Base-by-base conservation (phyloP, 306 rosid species). In the Quercus mongolica region DNA sequence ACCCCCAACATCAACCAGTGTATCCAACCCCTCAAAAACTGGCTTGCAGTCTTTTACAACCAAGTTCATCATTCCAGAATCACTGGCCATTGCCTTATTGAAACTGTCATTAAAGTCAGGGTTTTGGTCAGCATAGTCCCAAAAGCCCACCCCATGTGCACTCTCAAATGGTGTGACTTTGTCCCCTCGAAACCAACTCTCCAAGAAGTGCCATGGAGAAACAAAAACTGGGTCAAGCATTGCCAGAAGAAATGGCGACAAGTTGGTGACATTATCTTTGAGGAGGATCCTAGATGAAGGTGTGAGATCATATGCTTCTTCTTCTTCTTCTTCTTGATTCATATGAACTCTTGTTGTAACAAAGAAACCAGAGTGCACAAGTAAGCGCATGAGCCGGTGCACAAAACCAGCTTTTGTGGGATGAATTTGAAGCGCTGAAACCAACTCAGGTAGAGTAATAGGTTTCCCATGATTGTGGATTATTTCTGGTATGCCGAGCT, bases 271-370 rank as follows among this genome's bases (percentile, higher is more conserved):
- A 6, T 73, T 61, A 18, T 75, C 77, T 46, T 55, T 85, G 4
- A 90, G 31, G 1, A 88, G 83, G n/a, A 88, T 84, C 79, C 83
- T 85, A 18, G 92, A 88, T 28, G 89, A 71, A 7, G 90, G 83
- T 5, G 89, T 85, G 0, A 90, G 83, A 73, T 2, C 83, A 76
- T 86, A 88, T 0, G 81, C 83, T 69, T 35, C 74, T 46, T 71
- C 83, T 41, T 63, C 74, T 25, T 31, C 33, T 49, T 49, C 17
- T 49, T 49, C 3, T 35, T 38, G 54, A 75, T 14, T 58, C 3
- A n/a, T 75, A 9, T 73, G 56, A 55, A 69, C 70, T 30, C 26
- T 67, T 26, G 81, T 77, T 59, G 21, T 74, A 11, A 79, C 26
- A 14, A 88, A 86, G 77, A 85, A 79, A 0, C 88, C 88, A 4